Conservation (phyloP, 2,329 filamentous ascomycete genomes). For the Tolypocladium amazonense region DNA sequence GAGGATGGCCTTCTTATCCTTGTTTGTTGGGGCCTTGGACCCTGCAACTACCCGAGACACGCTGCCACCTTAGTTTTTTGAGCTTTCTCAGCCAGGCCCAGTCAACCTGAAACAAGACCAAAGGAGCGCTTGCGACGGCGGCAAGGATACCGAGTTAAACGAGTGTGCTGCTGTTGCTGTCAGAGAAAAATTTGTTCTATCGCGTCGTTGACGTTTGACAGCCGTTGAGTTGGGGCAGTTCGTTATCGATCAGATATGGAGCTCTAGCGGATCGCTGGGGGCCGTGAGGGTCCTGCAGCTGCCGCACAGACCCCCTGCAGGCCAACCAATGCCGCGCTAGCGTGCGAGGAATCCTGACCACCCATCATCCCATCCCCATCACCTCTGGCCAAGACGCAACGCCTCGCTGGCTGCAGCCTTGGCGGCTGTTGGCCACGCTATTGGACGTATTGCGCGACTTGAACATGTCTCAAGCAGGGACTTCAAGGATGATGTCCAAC, state of each 20-base stretch:
- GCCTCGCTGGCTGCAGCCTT: neutral
- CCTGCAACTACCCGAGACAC: neutral
- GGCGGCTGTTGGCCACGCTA: neutral
- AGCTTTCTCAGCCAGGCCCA: neutral
- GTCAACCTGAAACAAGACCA: neutral
- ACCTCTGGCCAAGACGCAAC: neutral
- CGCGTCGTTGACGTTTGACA: neutral
- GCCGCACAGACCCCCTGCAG: neutral
- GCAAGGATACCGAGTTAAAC: neutral
- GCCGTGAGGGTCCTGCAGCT: neutral
- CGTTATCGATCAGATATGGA: neutral
- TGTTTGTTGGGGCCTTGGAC: neutral
- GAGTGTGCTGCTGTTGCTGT: neutral
- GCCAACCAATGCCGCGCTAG: neutral
- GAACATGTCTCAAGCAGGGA: neutral
- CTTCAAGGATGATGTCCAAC: neutral
- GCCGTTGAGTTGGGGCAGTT: neutral
- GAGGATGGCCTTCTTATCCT: neutral
- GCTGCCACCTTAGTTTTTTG: neutral
- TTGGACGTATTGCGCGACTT: neutral
- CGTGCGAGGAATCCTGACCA: too few species aligned
- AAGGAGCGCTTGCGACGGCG: too few species aligned
- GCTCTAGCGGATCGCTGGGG: neutral
- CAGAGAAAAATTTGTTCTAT: neutral
- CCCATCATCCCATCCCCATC: neutral